Evolutionary conservation across 2,329 filamentous ascomycete species (phyloP), one percentile per base, ranked within the genome.

Genomic region (Conoideocrella luteorostrata): DNA sequence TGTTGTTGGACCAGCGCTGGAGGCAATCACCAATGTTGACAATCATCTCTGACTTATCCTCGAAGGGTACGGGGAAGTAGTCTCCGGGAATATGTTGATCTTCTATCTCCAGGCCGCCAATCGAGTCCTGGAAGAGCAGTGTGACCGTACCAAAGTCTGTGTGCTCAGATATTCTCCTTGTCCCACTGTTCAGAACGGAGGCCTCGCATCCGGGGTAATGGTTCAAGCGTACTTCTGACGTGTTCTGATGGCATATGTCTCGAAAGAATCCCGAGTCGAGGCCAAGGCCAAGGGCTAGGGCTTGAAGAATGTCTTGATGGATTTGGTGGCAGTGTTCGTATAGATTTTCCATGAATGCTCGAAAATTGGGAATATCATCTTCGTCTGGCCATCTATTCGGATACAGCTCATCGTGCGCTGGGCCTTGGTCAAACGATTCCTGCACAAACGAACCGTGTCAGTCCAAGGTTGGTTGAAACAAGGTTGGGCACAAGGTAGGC

Each of bases 221-320:
- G 13, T 82, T 61, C 21, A 84, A 58, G 2, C 80, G 70, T 9
- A 83, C 63, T 47, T 82, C 78, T 48, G 80, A 78, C 50, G 79
- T 73, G 45, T 73, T 66, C 0, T 72, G 71, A 26, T 68, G 70
- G 57, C 82, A 78, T 35, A 73, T 55, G 6, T 63, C 57, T 53
- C 91, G 85, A 53, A 95, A 90, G 69, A 82, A 91, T 3, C 58
- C 57, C 51, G 80, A 72, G 0, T 79, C 73, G 7, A 90, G 67
- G 1, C 75, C 80, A 72, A 91, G 77, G 0, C 84, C 87, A 12
- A 88, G 66, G 1, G 85, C 86, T 45, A 91, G 84, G 6, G 85
- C 84, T 4, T 81, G 72, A 80, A 93, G 89, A 22, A 91, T 74
- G 47, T 86, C 69, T 36, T 77, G 70, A 62, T 94, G 84, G 29